These are phyloP conservation scores for Spergularia marina DNA, from an alignment of 148 eudicot species.

Conservation along the genomic window DNA sequence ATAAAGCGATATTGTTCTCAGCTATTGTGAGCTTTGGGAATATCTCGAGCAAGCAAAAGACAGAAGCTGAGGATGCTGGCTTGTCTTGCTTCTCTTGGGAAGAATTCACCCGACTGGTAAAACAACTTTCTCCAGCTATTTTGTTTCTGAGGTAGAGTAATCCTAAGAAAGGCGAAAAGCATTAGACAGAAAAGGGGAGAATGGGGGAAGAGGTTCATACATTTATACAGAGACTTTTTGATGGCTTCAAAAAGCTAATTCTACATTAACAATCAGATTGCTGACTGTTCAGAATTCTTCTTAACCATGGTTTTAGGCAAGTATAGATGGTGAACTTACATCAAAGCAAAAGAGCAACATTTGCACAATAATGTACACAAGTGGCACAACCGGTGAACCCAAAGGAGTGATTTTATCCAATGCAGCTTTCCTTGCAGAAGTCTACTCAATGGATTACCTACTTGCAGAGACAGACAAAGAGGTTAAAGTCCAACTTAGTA, in stretches of 20 bases:
- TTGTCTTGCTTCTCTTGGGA: slow-evolving; percentile 86
- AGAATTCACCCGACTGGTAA: slow-evolving; percentile 65
- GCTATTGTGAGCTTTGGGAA: slow-evolving; percentile 86
- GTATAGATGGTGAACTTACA: slow-evolving; percentile 55
- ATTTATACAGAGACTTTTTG: neutral
- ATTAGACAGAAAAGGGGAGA: too few species aligned
- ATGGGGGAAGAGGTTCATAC: neutral
- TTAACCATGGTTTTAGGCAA: slow-evolving; percentile 48
- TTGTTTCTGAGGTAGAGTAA: neutral
- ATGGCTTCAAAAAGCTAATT: neutral
- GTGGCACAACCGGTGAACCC: slow-evolving; percentile 95
- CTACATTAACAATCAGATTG: neutral
- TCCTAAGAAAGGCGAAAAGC: too few species aligned
- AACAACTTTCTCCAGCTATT: neutral
- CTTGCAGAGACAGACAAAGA: slow-evolving; percentile 60
- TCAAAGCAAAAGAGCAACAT: slow-evolving; percentile 48
- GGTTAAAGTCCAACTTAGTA: slow-evolving; percentile 34
- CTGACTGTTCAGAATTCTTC: neutral
- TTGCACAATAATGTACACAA: slow-evolving; percentile 93
- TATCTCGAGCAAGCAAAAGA: slow-evolving; percentile 53
- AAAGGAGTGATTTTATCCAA: slow-evolving; percentile 86
- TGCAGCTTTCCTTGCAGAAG: slow-evolving; percentile 60
- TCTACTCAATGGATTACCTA: slow-evolving; percentile 58
- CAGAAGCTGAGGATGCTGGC: slow-evolving; percentile 62
- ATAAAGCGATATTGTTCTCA: slow-evolving; percentile 35